Evolutionary conservation across 2,329 filamentous ascomycete species (phyloP), one percentile per base, ranked within the genome.

Genomic region (Amylocarpus encephaloides): DNA sequence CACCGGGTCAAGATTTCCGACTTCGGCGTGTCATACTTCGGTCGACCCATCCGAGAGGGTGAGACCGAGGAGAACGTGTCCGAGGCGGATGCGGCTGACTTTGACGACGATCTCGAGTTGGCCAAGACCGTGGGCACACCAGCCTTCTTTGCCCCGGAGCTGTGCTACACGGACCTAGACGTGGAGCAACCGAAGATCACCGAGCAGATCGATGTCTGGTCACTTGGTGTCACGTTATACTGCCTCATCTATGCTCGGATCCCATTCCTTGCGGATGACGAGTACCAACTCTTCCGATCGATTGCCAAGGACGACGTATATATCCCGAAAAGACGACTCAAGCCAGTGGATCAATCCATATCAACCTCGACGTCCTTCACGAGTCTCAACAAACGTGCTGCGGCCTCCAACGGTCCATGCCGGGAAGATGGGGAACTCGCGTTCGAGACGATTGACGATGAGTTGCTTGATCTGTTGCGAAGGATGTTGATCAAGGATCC

Each of bases 91-190:
- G 86, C 88, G 10, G 83, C 82, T 36, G 88, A 95, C 62, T 82
- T 95, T 51, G 91, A 96, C 60, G 89, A 96, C 65, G 91, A 95
- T 55, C 82, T 95, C 53, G 93, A 97, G 66, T 75, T 98, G n/a
- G 92, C 93, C 53, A 97, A 97, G 74, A 97, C 93, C 1, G 93
- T 97, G 5, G 93, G 93, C 46, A 98, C 93, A 0, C 93, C 93
- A 5, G 93, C 92, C 1, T 98, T 98, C 70, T 98, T 96, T 65
- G 93, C 93, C 1, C 93, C 93, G 3, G 93, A 98, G 67, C 77
- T 98, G 34, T 98, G 93, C 70, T 93, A 91, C 66, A 94, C 88
- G 1, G 90, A 93, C 55, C 70, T 83, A 19, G 83, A 82, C 54
- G 67, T 70, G 60, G 82, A 77, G 63, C 86, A 78, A 62, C 89